Conservation (phyloP, 2,329 filamentous ascomycete genomes). For the Alternaria postmessia region DNA sequence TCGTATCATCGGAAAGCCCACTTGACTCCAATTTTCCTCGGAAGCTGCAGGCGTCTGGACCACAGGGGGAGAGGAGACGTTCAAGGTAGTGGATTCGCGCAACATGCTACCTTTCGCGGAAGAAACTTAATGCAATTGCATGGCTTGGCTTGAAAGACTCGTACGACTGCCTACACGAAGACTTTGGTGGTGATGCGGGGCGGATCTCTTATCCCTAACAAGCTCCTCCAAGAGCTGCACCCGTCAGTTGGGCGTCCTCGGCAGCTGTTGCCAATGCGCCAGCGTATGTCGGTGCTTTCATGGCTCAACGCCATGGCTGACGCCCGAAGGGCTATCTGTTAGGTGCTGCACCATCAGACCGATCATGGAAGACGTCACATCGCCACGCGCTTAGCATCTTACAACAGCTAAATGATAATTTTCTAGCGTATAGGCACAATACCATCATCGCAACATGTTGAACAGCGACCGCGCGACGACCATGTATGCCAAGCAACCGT, state of each 20-base stretch:
- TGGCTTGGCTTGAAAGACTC: background rate
- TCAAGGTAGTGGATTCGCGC: slow-evolving; percentile 3
- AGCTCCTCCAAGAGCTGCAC: slow-evolving; percentile 18
- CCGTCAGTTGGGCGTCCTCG: slow-evolving; percentile 12
- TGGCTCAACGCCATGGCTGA: slow-evolving; percentile 19
- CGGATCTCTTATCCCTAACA: slow-evolving; percentile 15
- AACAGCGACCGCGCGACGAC: slow-evolving; percentile 14
- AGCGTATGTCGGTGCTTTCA: slow-evolving; percentile 18
- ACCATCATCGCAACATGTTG: slow-evolving; percentile 8
- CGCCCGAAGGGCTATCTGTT: background rate
- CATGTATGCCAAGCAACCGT: slow-evolving; percentile 2
- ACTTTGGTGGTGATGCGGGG: slow-evolving; percentile 3
- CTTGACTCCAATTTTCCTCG: background rate
- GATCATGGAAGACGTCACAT: slow-evolving; percentile 16
- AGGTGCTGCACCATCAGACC: slow-evolving; percentile 4
- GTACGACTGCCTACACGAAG: background rate
- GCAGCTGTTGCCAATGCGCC: slow-evolving; percentile 16
- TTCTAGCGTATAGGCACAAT: slow-evolving; percentile 8
- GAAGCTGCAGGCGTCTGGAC: slow-evolving; percentile 4
- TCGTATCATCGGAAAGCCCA: slow-evolving; percentile 10
- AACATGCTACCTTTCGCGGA: slow-evolving; percentile 6
- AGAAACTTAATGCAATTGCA: slow-evolving; percentile 5
- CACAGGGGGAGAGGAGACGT: slow-evolving; percentile 9
- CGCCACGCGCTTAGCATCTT: slow-evolving; percentile 19
- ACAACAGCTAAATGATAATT: slow-evolving; percentile 12